Percentiles rank a stretch among this genome's conserved stretches.
Conservation (phyloP, 2,329 filamentous ascomycete species). For the Fusarium ramigenum region DNA sequence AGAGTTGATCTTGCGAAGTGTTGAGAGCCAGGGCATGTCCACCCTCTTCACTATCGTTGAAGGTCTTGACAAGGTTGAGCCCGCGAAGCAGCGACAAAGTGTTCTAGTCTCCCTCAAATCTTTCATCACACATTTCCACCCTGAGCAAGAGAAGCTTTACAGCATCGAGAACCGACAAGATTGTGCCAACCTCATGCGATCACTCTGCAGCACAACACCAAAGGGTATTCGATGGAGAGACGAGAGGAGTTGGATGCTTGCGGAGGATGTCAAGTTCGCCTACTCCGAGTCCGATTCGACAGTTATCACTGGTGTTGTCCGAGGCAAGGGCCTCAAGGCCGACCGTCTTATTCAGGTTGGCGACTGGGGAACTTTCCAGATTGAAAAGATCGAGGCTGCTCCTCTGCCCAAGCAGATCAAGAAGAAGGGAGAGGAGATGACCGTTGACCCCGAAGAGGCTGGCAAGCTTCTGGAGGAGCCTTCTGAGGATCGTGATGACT, state of each 20-base stretch:
- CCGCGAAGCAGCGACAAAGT: conserved; percentile 79
- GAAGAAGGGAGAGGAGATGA: conserved; percentile 76
- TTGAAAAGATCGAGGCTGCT: conserved; percentile 86
- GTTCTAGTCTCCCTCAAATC: conserved; percentile 86
- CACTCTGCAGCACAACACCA: conserved; percentile 88
- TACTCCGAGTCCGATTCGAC: conserved; percentile 69
- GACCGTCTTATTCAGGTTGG: conserved; percentile 91
- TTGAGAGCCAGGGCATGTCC: conserved; percentile 94
- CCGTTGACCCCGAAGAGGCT: conserved; percentile 68
- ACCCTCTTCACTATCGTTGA: conserved; percentile 90
- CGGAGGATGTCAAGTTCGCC: conserved; percentile 82
- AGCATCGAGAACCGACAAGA: conserved; percentile 90
- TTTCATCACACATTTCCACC: conserved; percentile 94
- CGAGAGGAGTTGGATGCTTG: conserved; percentile 93
- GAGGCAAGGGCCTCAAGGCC: conserved; percentile 87
- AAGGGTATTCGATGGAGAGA: conserved; percentile 97
- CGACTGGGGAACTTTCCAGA: conserved; percentile 93
- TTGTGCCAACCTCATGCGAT: conserved; percentile 88
- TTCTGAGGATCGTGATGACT: conserved; percentile 81
- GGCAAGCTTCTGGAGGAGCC: conserved; percentile 74
- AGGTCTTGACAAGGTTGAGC: conserved; percentile 79
- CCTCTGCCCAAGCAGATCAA: conserved; percentile 70
- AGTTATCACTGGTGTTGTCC: conserved; percentile 83
- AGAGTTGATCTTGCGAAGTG: conserved; percentile 83
- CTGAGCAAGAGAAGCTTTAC: conserved; percentile 89